These are phyloP conservation scores for Aspergillus conjunctus DNA, from an alignment of 495 filamentous ascomycete genomes.

Conservation along the genomic window DNA sequence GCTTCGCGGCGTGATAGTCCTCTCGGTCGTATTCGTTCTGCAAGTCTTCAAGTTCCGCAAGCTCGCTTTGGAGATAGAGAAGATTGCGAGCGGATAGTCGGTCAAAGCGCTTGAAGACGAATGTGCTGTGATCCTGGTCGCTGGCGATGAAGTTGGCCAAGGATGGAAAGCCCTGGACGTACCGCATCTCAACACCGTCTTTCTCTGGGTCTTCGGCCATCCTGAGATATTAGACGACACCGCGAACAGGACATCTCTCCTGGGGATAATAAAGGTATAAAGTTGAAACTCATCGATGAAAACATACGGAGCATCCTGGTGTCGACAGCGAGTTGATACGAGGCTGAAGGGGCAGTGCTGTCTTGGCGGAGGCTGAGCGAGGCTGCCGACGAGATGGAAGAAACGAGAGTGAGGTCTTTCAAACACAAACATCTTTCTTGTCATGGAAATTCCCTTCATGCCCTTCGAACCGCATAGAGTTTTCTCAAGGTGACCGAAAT, in stretches of 20 bases:
- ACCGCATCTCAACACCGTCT: background rate
- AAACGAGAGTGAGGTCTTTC: constrained; percentile 51
- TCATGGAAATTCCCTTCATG: no score
- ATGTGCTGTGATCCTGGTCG: constrained; percentile 5
- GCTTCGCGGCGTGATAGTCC: background rate
- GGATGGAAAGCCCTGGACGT: constrained; percentile 1
- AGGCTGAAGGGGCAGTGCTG: no score
- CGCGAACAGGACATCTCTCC: no score
- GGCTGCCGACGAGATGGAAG: no score
- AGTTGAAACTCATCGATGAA: no score
- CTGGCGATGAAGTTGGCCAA: constrained; percentile 5
- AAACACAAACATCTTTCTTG: background rate
- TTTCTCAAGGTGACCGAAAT: no score
- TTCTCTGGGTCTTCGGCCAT: background rate
- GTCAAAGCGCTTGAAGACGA: constrained; percentile 4
- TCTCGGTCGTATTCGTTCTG: constrained; percentile 2
- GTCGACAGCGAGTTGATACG: no score
- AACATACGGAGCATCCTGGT: no score
- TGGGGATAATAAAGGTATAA: no score
- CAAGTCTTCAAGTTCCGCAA: background rate
- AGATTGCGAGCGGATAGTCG: constrained; percentile 1
- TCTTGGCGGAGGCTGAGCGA: background rate
- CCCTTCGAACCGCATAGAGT: no score
- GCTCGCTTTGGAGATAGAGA: constrained; percentile 8
- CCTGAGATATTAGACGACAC: background rate